Evolutionary conservation across 2,329 filamentous ascomycete species (phyloP), one percentile per base, ranked within the genome.

Genomic region (Penicillium rolfsii): DNA sequence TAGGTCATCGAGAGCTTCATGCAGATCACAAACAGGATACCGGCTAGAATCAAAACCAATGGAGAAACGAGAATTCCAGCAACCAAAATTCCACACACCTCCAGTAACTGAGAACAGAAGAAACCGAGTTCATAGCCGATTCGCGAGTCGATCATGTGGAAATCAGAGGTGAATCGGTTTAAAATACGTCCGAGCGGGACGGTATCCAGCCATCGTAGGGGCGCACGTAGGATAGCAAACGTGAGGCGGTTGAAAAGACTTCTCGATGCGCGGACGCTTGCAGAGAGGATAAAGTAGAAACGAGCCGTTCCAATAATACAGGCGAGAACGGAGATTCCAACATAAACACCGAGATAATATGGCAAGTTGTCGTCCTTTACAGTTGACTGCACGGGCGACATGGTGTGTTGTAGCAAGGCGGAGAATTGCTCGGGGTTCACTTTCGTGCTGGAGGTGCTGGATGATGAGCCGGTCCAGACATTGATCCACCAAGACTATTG

Each of bases 121-220:
- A 87, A 86, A 5, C 82, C 83, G 63, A 91, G 74, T 54, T 90
- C 85, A 65, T 84, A 84, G 6, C 87, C 85, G 53, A 93, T 78
- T 38, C 85, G 82, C 6, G 84, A 87, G 75, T 94, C 91, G 52
- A 93, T 84, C 43, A 87, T 83, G 67, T 88, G 86, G 74, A 94
- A 93, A 75, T 94, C 91, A 3, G 88, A 82, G 0, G 90, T 91
- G 73, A 93, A 91, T 1, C 91, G 84, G 76, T 94, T 94, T 22
- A 93, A 80, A 40, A 93, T 85, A 49, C 91, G 85, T 2, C 91
- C 91, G 1, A 92, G 81, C 0, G 91, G 91, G 0, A 92, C 88
- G 0, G 90, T 93, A 71, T 94, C 91, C 40, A 94, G 82, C 89
- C 90, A 93, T 62, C 90, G 82, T n/a, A 93, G 80, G 1, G 89